phyloP scores from a whole-genome alignment of 352 stramenopile genomes.

The Pythium vanterpoolii region DNA sequence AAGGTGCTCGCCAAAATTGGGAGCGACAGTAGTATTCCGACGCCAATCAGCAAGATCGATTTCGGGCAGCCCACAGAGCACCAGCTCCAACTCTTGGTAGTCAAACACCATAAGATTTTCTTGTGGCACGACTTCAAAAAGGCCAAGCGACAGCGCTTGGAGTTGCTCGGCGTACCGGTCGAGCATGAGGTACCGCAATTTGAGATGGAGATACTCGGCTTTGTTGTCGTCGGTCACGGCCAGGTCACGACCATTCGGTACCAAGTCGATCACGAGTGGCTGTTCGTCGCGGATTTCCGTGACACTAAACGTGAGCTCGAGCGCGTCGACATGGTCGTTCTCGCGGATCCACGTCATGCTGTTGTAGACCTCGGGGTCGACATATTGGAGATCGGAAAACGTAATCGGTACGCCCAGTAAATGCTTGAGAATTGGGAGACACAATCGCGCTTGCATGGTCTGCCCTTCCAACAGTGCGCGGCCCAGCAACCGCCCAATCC shows the following conservation, averaged over 20 bases:
- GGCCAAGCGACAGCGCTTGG: constrained; percentile 80
- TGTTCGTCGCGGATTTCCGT: constrained; percentile 60
- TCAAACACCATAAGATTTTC: constrained; percentile 97
- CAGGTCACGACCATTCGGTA: constrained; percentile 51
- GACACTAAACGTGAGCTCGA: constrained; percentile 75
- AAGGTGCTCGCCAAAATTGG: constrained; percentile 42
- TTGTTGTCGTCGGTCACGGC: constrained; percentile 95
- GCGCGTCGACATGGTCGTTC: constrained; percentile 58
- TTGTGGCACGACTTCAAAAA: constrained; percentile 97
- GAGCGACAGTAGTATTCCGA: constrained; percentile 58
- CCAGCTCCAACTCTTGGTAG: constrained; percentile 95
- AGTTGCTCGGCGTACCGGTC: constrained; percentile 91
- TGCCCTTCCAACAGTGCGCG: constrained; percentile 72
- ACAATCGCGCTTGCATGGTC: constrained; percentile 67
- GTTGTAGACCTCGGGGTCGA: constrained; percentile 77
- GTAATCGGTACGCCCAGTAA: constrained; percentile 78
- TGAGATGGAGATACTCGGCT: constrained; percentile 91
- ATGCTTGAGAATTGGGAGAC: constrained; percentile 76
- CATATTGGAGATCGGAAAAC: constrained; percentile 78
- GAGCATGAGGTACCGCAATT: constrained; percentile 95
- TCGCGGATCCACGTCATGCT: constrained; percentile 71
- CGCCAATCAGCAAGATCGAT: constrained; percentile 91
- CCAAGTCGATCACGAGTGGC: constrained; percentile 61
- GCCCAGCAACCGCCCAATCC: constrained; percentile 64
- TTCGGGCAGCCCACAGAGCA: constrained; percentile 75